These are phyloP conservation scores for Paramecium octaurelia DNA, from an alignment of 73 alveolate species.

Conservation along the genomic window DNA sequence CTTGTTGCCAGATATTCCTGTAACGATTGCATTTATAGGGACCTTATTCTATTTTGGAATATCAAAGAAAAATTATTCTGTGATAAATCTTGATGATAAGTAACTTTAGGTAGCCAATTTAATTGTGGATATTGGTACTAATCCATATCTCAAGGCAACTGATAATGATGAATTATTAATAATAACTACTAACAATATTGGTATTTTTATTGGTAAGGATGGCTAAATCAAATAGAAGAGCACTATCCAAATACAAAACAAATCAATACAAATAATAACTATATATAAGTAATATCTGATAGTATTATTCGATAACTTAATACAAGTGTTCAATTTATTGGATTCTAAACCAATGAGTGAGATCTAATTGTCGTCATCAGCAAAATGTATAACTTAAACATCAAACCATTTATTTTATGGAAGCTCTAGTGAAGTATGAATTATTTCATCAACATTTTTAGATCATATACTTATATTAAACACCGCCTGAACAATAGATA, in stretches of 20 bases:
- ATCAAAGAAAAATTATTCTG: not conserved
- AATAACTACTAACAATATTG: constrained; percentile 12
- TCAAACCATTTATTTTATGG: constrained; percentile 5
- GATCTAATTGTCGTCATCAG: not conserved
- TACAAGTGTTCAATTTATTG: not conserved
- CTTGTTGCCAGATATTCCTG: constrained; percentile 37
- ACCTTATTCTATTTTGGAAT: constrained; percentile 15
- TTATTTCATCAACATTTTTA: not conserved
- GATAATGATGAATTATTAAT: constrained; percentile 37
- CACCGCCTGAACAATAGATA: constrained; percentile 34
- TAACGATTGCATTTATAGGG: constrained; percentile 32
- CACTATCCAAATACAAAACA: not conserved
- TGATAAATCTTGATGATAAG: constrained; percentile 31
- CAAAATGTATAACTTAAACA: constrained; percentile 12
- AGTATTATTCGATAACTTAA: not conserved
- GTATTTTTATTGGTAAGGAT: constrained; percentile 32
- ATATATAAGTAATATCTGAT: not conserved
- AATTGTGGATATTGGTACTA: not conserved
- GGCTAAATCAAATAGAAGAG: constrained; percentile 30
- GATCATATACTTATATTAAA: constrained; percentile 12
- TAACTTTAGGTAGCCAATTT: not conserved
- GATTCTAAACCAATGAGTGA: constrained; percentile 30
- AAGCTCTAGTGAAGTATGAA: not conserved
- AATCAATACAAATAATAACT: not conserved
- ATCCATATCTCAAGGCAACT: constrained; percentile 7